Evolutionary conservation across 75 land plant species (phyloP), one percentile per base, ranked within the genome.

Genomic region (Pinus taeda): DNA sequence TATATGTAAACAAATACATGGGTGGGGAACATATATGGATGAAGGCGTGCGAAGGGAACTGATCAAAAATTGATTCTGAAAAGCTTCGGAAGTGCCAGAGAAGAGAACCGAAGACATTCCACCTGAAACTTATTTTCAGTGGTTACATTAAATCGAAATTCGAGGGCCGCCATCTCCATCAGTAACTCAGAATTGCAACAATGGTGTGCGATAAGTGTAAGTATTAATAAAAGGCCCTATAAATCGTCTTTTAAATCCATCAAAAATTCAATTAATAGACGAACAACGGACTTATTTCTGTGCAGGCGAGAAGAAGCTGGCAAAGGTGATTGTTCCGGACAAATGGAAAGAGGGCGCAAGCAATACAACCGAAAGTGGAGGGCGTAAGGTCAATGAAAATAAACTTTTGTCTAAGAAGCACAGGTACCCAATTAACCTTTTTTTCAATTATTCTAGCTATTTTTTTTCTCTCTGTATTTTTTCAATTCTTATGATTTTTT

Each of bases 261-360:
- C 8, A 17, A 49, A 45, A 6, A 58, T 7, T 39, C 17, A 11
- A 42, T 74, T 33, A 58, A 59, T 9, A n/a, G 22, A 66, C 56
- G 42, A 55, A 37, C 15, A 14, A 3, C 81, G 63, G 22, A 57
- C 18, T 20, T 24, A 8, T 61, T 21, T 73, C 29, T n/a, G 78
- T 57, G 57, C 91, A 96, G 99, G 99, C 75, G 84, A 92, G 80
- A 96, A 96, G 91, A 96, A 96, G 90, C 83, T 94, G 21, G 63
- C 84, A 74, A 96, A 96, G 87, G 99, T 96, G 75, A 94, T 96
- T 14, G 99, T 96, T 60, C 99, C 99, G 36, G 99, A 96, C 82
- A 96, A 96, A 83, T 96, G 99, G 99, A 96, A 96, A 80, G 99
- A 96, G 75, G 99, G 99, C 6, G 99, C 97, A 6, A 88, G 88